These are phyloP conservation scores for Misopates orontium DNA, from an alignment of 257 asterid species.

Conservation along the genomic window DNA sequence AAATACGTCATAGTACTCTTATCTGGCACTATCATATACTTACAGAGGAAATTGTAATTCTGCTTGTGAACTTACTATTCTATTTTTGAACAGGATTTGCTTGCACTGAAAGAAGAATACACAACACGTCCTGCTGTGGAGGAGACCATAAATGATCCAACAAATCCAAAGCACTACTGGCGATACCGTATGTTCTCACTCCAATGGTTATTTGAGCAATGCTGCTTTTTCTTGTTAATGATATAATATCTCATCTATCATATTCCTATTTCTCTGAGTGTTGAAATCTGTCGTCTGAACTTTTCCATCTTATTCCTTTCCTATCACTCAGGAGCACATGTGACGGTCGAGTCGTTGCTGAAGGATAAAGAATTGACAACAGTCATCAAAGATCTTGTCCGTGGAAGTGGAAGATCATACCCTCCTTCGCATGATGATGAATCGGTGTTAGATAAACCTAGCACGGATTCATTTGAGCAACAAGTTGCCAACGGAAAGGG, in stretches of 20 bases:
- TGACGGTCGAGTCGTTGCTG: slow-evolving; percentile 79
- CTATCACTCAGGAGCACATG: slow-evolving; percentile 66
- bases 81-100: slow-evolving; percentile 61
- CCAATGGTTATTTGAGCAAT: slow-evolving; percentile 8
- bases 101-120: slow-evolving; percentile 85
- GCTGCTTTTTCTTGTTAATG: background rate
- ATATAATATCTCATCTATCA: too few species aligned
- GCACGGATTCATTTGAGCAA: slow-evolving; percentile 32
- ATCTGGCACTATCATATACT: background rate
- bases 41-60: background rate
- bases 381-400: slow-evolving; percentile 60
- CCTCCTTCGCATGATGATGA: slow-evolving; percentile 52
- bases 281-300: background rate
- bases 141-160: slow-evolving; percentile 96
- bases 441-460: slow-evolving; percentile 22
- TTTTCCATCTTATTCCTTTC: background rate
- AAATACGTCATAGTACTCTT: too few species aligned
- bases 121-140: slow-evolving; percentile 79
- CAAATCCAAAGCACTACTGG: slow-evolving; percentile 98
- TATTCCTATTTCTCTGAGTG: too few species aligned
- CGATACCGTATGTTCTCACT: slow-evolving; percentile 62
- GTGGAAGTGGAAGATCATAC: slow-evolving; percentile 72
- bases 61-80: background rate
- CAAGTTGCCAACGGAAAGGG: slow-evolving; percentile 25
- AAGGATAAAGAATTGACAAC: slow-evolving; percentile 62